Evolutionary conservation across 2,329 filamentous ascomycete genomes (phyloP), one percentile per base, ranked within the genome.

Genomic region (Cadophora gregata): DNA sequence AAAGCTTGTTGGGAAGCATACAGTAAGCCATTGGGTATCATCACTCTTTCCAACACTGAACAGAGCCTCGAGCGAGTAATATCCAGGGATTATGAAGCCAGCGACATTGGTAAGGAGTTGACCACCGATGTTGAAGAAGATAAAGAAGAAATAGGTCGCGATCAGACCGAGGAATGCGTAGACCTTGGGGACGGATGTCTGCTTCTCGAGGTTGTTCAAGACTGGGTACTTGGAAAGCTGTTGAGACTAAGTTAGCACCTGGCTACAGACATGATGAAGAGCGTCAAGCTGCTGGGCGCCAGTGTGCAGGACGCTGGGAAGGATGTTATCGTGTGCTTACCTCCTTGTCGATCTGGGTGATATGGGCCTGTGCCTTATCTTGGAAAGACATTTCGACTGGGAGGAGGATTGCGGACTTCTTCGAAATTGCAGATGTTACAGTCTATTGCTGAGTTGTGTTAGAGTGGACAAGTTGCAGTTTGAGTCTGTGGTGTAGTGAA

Each of bases 121-220:
- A 75, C 93, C 92, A 71, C 90, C 93, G 72, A 96, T 91, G 86
- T 96, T 96, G 86, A 96, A 93, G 83, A 96, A 89, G 81, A 96
- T 92, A 75, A 96, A 88, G 84, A 95, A 93, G 83, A 96, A 93
- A 85, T 96, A 96, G 72, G 94, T 87, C 61, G 89, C 89, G 68
- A 81, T 90, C 66, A 93, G 78, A 75, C 92, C 93, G 74, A 95
- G 89, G 77, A 92, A 86, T 72, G 88, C 90, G 79, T 96, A 96
- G 76, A 92, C 90, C 85, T 96, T 96, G 78, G 93, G 93, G 60
- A 96, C 86, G 66, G 87, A 89, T 71, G 90, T 91, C 81, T 92
- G 89, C 86, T 90, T 92, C 87, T 96, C 93, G 76, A 96, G 86
- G 83, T 95, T 93, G 86, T 89, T 91, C 79, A 96, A 87, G 76